Evolutionary conservation across 75 land plant species (phyloP).

Genomic region (Cryptomeria japonica): DNA sequence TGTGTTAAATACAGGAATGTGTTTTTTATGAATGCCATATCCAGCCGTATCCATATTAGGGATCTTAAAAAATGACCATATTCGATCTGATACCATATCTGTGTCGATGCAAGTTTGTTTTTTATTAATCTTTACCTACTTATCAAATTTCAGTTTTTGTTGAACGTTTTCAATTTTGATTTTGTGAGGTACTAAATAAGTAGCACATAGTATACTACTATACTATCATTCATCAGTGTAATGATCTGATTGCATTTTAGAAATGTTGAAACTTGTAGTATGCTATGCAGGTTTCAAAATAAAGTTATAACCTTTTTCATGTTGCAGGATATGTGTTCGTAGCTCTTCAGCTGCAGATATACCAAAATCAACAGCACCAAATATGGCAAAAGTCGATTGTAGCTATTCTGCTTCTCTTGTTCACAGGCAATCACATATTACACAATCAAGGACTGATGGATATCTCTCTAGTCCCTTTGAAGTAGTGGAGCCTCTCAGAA

Average conservation of each 20-base stretch:
- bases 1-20: no score
- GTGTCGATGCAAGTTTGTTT: no score
- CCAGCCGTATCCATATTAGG: no score
- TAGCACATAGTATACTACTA: background rate
- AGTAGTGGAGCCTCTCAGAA: constrained; percentile 7
- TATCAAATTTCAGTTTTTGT: background rate
- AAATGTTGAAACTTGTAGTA: background rate
- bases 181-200: background rate
- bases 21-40: no score
- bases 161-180: background rate
- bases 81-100: no score
- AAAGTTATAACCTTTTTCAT: background rate
- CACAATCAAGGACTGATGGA: background rate
- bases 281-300: background rate
- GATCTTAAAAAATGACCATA: no score
- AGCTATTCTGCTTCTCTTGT: background rate
- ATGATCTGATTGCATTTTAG: background rate
- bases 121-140: no score
- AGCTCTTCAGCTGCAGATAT: background rate
- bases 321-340: constrained; percentile 4
- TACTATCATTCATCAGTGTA: background rate
- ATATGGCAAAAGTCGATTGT: background rate
- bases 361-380: background rate
- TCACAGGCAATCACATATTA: background rate
- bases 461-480: constrained; percentile 15